Evolutionary conservation across 257 asterid species (phyloP).

Genomic region (Haberlea rhodopensis): DNA sequence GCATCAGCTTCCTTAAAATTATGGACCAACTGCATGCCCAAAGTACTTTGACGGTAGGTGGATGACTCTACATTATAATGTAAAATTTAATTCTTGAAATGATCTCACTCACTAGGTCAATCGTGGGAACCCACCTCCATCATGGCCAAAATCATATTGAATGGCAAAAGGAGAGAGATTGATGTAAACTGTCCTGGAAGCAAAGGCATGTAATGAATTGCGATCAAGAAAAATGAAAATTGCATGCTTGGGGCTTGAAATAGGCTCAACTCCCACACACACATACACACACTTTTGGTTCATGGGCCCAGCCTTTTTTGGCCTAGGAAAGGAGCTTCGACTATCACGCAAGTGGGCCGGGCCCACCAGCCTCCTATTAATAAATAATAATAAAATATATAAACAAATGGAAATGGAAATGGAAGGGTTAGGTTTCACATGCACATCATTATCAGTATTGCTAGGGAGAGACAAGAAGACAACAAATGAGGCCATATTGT

Average conservation of each 20-base stretch:
- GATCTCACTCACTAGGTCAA: background rate
- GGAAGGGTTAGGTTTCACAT: no score
- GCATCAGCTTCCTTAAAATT: no score
- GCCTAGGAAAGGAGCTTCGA: slow-evolving; percentile 43
- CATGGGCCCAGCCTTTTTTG: slow-evolving; percentile 44
- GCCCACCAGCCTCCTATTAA: no score
- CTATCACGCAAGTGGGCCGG: slow-evolving; percentile 69
- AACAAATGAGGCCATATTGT: slow-evolving; percentile 25
- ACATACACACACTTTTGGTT: slow-evolving; percentile 67
- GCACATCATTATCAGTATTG: slow-evolving; percentile 31
- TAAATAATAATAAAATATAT: no score
- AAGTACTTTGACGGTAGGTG: no score
- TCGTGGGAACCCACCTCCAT: background rate
- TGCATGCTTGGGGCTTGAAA: slow-evolving; percentile 34
- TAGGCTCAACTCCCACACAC: slow-evolving; percentile 35
- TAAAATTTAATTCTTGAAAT: no score
- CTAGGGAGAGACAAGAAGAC: slow-evolving; percentile 48
- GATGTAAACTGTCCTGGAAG: slow-evolving; percentile 67
- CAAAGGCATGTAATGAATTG: slow-evolving; percentile 37
- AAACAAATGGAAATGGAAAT: no score
- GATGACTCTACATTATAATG: no score
- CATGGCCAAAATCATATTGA: no score
- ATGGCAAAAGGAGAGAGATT: slow-evolving; percentile 36
- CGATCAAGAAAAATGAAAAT: slow-evolving; percentile 28
- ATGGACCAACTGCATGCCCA: no score